Evolutionary conservation across 1,284 basidiomycete species (phyloP).

Genomic region (Boletellus deceptivus): DNA sequence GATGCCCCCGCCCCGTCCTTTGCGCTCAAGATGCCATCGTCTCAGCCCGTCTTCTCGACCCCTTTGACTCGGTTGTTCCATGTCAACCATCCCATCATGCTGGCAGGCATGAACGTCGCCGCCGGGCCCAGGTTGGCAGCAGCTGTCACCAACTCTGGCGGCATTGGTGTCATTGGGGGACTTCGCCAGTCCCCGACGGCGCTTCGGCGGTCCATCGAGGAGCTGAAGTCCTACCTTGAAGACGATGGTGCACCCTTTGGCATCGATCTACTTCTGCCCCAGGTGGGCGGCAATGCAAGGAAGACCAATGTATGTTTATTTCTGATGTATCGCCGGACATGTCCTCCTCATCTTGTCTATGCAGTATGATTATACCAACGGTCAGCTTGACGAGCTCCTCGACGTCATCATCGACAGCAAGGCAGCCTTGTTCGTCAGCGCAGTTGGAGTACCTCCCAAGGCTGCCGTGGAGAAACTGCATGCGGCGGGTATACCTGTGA

Average conservation of each 20-base stretch:
- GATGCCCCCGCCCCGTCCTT: no score
- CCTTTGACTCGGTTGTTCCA: conserved; percentile 69
- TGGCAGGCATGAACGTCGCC: conserved; percentile 77
- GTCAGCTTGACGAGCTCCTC: conserved; percentile 71
- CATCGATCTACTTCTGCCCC: conserved; percentile 78
- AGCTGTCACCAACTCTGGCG: conserved; percentile 77
- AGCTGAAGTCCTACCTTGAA: conserved; percentile 68
- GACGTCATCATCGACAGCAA: conserved; percentile 79
- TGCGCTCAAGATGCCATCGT: conserved; percentile 48
- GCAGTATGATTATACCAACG: conserved; percentile 74
- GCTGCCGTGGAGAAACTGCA: conserved; percentile 81
- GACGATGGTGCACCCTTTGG: conserved; percentile 80
- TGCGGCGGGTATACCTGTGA: conserved; percentile 73
- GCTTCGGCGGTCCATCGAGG: conserved; percentile 59
- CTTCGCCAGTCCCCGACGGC: conserved; percentile 69
- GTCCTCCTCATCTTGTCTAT: conserved; percentile 1
- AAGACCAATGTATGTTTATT: conserved; percentile 67
- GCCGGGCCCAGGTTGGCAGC: conserved; percentile 78
- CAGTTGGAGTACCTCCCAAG: conserved; percentile 82
- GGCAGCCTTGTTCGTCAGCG: conserved; percentile 79
- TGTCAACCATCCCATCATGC: conserved; percentile 82
- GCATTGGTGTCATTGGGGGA: conserved; percentile 85
- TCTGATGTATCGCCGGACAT: neutral
- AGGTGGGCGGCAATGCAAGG: conserved; percentile 73
- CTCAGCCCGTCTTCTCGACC: conserved; percentile 56